phyloP scores from a whole-genome alignment of 495 filamentous ascomycete genomes.

The Cercophora samala region DNA sequence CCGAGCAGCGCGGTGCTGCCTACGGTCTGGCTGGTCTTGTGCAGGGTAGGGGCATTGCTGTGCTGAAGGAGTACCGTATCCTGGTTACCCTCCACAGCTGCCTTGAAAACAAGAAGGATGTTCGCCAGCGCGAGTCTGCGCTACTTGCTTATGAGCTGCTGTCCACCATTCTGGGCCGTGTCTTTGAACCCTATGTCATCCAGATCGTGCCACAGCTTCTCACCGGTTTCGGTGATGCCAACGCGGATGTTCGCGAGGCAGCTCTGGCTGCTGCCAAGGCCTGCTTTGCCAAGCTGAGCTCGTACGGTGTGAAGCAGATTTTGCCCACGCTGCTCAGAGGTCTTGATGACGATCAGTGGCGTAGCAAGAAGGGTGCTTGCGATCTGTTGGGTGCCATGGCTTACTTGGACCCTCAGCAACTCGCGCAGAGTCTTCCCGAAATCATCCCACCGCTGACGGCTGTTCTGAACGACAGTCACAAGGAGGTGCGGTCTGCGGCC shows the following conservation, averaged over 20 bases:
- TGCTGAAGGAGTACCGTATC: constrained; percentile 79
- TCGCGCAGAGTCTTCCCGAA: constrained; percentile 85
- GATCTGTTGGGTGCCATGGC: constrained; percentile 97
- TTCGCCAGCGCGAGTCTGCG: constrained; percentile 82
- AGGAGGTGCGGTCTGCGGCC: constrained; percentile 86
- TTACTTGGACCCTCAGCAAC: constrained; percentile 90
- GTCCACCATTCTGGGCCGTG: constrained; percentile 75
- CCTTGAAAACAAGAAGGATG: constrained; percentile 87
- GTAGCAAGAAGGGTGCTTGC: constrained; percentile 96
- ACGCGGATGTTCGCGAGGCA: constrained; percentile 83
- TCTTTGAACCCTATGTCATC: constrained; percentile 95
- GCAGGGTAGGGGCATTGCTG: constrained; percentile 76
- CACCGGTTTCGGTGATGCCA: constrained; percentile 82
- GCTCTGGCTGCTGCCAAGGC: constrained; percentile 91
- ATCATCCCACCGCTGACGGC: constrained; percentile 94
- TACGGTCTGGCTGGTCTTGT: constrained; percentile 93
- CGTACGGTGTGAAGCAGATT: constrained; percentile 92
- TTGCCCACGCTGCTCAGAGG: constrained; percentile 89
- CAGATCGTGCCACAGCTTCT: constrained; percentile 91
- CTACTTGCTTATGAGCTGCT: constrained; percentile 88
- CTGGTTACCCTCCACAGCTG: constrained; percentile 73
- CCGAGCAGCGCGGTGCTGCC: constrained; percentile 83
- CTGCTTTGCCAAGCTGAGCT: constrained; percentile 88
- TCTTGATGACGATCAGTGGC: constrained; percentile 92
- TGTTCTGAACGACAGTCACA: constrained; percentile 95